These are phyloP conservation scores for Talaromyces wortmannii DNA, from an alignment of 495 filamentous ascomycete genomes.

Conservation along the genomic window DNA sequence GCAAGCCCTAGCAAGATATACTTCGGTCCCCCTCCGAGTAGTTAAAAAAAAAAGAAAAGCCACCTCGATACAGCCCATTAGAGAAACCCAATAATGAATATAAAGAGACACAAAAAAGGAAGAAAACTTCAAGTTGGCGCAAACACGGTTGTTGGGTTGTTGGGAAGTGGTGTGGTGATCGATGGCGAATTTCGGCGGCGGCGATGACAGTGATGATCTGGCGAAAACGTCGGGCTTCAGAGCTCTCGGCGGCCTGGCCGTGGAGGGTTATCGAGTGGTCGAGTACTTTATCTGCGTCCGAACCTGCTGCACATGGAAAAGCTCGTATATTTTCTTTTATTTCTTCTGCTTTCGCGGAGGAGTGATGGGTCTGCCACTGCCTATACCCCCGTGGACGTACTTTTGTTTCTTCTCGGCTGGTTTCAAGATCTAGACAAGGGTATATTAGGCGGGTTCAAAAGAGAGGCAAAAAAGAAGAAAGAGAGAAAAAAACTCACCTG, in stretches of 20 bases:
- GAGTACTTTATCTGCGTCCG: slow-evolving; percentile 71
- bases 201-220: background rate
- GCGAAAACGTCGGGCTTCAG: background rate
- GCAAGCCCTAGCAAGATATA: background rate
- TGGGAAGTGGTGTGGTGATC: background rate
- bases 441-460: background rate
- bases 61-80: background rate
- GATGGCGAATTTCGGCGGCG: background rate
- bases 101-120: background rate
- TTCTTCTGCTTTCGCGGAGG: slow-evolving; percentile 87
- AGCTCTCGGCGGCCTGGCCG: background rate
- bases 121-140: background rate
- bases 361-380: slow-evolving; percentile 79
- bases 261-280: background rate
- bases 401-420: slow-evolving; percentile 99
- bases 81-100: background rate
- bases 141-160: background rate
- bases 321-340: slow-evolving; percentile 73
- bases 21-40: background rate
- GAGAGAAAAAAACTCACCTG: slow-evolving; percentile 52
- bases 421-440: slow-evolving; percentile 75
- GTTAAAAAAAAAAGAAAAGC: slow-evolving; percentile 13
- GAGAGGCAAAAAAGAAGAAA: background rate
- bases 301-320: slow-evolving; percentile 85
- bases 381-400: slow-evolving; percentile 92